Base-by-base conservation (phyloP, 2,329 filamentous ascomycete species). In the Cercospora zeae-maydis region DNA sequence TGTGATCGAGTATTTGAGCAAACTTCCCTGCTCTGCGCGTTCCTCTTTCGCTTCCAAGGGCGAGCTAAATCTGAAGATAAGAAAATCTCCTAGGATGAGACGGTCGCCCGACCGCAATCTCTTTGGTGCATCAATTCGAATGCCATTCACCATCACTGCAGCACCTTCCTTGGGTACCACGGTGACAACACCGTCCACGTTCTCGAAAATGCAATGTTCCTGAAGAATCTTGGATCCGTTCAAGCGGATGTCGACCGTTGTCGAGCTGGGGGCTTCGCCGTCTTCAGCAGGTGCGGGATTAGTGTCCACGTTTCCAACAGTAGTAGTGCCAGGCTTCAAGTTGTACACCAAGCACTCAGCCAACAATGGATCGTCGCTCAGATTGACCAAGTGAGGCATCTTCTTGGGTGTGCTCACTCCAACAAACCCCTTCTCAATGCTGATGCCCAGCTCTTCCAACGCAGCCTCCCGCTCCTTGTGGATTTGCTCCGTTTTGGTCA, bases 21-120 rank as follows among this genome's bases (percentile, higher is more conserved):
- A 80, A 73, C 91, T 96, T 14, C 78, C 78, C n/a, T 78, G 75
- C 73, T 92, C 87, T 11, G 92, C 93, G 59, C 95, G 83, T 78
- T 99, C 95, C 2, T 93, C 93, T 63, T 91, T 88, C 31, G 95
- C 95, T 78, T 99, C 95, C 82, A 96, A 89, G 0, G 95, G 95
- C 74, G 99, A 93, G 72, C 98, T 99, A 81, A 99, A 99, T 61
- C 95, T 85, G 79, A 99, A 98, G 65, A 99, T 99, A 76, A 99
- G 95, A 71, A 99, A 99, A 76, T 99, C 95, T 42, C 95, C 95
- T 9, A 99, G 82, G 66, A 99, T 99, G 59, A 99, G 90, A 65
- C 95, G 89, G 75, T 93, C 96, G 5, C 95, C 95, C 71, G 93
- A 97, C 73, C 93, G 89, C 47, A 99, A 82, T 67, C 92, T 86